Evolutionary conservation across 176 grass and related monocot genomes (phyloP).

Genomic region (Triticum dicoccoides): DNA sequence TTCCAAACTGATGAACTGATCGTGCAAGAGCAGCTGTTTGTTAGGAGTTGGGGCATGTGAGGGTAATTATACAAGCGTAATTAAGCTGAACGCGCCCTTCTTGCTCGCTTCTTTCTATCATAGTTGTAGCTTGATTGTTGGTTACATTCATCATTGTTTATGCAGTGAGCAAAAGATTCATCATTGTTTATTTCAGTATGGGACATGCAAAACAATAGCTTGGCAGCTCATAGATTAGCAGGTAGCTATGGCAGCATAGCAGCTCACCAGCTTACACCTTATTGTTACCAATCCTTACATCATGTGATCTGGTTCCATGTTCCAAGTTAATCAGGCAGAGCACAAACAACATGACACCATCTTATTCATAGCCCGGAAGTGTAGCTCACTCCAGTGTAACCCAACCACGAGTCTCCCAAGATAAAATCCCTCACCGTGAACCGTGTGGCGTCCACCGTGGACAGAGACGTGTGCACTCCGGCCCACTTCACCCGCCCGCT

Average conservation of each 20-base stretch:
- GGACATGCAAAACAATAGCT: neutral
- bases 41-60: neutral
- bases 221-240: neutral
- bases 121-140: neutral
- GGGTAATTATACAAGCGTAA: neutral
- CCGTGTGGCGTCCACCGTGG: slow-evolving; percentile 33
- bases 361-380: slow-evolving; percentile 40
- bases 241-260: neutral
- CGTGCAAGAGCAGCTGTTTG: neutral
- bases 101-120: neutral
- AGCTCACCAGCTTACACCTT: neutral
- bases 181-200: neutral
- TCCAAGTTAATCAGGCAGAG: neutral
- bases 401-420: slow-evolving; percentile 49
- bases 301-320: neutral
- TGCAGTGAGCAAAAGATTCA: neutral
- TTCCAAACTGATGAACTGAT: no score
- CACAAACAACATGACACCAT: neutral
- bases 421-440: slow-evolving; percentile 72
- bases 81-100: neutral
- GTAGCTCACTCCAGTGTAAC: slow-evolving; percentile 42
- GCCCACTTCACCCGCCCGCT: slow-evolving; percentile 49
- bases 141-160: neutral
- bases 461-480: slow-evolving; percentile 43
- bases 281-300: neutral